phyloP scores from a whole-genome alignment of 305 asterid species.

The Fraxinus greggii region DNA sequence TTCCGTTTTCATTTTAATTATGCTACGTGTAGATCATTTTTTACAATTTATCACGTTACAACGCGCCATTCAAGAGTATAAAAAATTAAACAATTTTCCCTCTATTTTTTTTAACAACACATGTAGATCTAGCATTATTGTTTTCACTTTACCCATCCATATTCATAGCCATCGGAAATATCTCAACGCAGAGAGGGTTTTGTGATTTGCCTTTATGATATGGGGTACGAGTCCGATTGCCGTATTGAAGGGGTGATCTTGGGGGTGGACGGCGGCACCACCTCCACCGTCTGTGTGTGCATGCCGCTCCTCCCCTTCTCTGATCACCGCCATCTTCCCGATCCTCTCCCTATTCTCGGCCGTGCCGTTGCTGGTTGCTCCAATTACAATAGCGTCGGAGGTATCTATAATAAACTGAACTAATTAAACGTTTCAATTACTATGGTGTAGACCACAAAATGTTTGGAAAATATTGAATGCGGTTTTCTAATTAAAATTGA shows the following conservation, averaged over 20 bases:
- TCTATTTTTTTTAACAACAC: too few relatives aligned
- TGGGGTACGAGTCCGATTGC: conserved; percentile 45
- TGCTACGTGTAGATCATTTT: too few relatives aligned
- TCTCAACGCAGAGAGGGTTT: background rate
- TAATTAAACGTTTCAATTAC: background rate
- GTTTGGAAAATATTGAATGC: background rate
- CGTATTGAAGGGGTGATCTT: conserved; percentile 52
- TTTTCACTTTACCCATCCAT: background rate
- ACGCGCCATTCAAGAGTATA: too few relatives aligned
- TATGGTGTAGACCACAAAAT: background rate
- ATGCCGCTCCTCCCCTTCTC: conserved; percentile 57
- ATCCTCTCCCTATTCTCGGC: conserved; percentile 67
- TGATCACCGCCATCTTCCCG: conserved; percentile 51
- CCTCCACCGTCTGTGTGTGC: conserved; percentile 87
- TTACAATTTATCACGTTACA: too few relatives aligned
- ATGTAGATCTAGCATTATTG: too few relatives aligned
- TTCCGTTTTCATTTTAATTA: too few relatives aligned
- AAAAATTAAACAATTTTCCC: too few relatives aligned
- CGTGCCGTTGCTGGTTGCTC: conserved; percentile 87
- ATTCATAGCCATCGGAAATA: background rate
- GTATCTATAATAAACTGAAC: conserved; percentile 28
- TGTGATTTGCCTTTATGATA: conserved; percentile 1
- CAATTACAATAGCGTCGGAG: conserved; percentile 94
- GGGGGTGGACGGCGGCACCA: conserved; percentile 93
- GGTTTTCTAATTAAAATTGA: background rate